Percentiles rank a stretch among this genome's conserved stretches.
Evolutionary conservation across 805 yeast species (phyloP).

Genomic region (Sugiyamaella valdiviana): DNA sequence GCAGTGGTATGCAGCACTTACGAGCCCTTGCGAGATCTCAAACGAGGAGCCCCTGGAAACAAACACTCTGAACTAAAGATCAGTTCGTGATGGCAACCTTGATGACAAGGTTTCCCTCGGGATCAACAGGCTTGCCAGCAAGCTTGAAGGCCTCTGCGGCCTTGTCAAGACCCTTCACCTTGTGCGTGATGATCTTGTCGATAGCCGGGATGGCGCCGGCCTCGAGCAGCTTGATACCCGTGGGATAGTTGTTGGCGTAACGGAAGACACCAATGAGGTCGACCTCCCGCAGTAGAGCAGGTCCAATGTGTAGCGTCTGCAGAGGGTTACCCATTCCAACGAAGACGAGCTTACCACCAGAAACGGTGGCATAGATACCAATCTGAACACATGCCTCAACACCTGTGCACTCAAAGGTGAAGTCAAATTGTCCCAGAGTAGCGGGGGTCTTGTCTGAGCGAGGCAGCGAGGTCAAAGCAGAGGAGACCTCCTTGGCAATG

Average conservation of each 20-base stretch:
- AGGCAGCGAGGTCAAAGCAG: constrained; percentile 22
- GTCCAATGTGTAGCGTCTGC: constrained; percentile 29
- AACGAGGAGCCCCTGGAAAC: background rate
- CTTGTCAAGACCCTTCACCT: constrained; percentile 26
- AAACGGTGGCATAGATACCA: constrained; percentile 54
- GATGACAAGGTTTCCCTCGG: constrained; percentile 29
- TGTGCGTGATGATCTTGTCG: constrained; percentile 28
- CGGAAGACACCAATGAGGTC: constrained; percentile 31
- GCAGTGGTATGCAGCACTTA: too few species aligned
- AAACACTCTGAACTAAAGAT: background rate
- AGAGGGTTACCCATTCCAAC: constrained; percentile 73
- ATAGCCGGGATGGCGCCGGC: constrained; percentile 21
- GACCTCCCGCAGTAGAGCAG: constrained; percentile 29
- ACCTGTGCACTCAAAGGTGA: constrained; percentile 77
- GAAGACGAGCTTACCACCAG: constrained; percentile 73
- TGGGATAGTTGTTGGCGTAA: constrained; percentile 28
- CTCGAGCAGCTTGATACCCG: constrained; percentile 25
- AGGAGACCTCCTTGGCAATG: constrained; percentile 43
- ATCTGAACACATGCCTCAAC: constrained; percentile 67
- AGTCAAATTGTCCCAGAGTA: constrained; percentile 27
- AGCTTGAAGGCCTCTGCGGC: constrained; percentile 27
- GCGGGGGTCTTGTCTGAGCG: constrained; percentile 22
- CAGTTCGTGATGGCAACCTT: constrained; percentile 22
- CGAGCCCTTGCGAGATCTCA: too few species aligned
- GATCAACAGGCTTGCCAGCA: constrained; percentile 28